These are phyloP conservation scores for Exophiala bonariae DNA, from an alignment of 2,329 filamentous ascomycete genomes.

Conservation along the genomic window DNA sequence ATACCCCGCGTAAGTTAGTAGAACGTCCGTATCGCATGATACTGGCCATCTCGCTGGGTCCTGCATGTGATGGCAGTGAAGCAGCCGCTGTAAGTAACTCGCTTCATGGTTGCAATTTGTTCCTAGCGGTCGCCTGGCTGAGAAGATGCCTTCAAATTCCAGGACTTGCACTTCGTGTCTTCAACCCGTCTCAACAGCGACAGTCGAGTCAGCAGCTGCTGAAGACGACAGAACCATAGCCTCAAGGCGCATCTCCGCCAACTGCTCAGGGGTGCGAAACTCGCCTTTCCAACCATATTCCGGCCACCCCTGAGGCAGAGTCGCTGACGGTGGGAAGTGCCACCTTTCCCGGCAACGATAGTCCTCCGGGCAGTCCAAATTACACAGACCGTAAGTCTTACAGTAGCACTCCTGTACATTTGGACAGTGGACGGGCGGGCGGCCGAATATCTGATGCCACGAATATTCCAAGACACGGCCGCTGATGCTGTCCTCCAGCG, in stretches of 20 bases:
- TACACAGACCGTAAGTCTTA: conserved; percentile 64
- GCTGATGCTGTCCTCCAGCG: conserved; percentile 49
- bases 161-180: too few relatives aligned
- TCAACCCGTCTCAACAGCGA: too few relatives aligned
- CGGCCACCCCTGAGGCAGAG: conserved; percentile 60
- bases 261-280: neutral
- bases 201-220: too few relatives aligned
- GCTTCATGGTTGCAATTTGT: too few relatives aligned
- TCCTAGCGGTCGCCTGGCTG: too few relatives aligned
- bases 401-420: conserved; percentile 64
- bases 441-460: conserved; percentile 63
- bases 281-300: conserved; percentile 4
- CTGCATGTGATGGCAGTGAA: too few relatives aligned
- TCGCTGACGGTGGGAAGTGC: conserved; percentile 57
- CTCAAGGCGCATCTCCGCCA: conserved; percentile 1
- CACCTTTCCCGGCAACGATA: conserved; percentile 58
- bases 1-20: too few relatives aligned
- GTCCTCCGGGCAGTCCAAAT: conserved; percentile 38
- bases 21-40: too few relatives aligned
- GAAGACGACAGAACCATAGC: neutral
- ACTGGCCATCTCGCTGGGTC: too few relatives aligned
- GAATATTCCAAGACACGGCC: conserved; percentile 59
- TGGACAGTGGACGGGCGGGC: conserved; percentile 61
- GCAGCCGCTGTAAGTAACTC: too few relatives aligned
- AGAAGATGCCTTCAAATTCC: too few relatives aligned